A percentile compares a stretch with the other conserved stretches of the same genome.
Conservation (phyloP, 495 filamentous ascomycete species). For the Patellaria atrata region DNA sequence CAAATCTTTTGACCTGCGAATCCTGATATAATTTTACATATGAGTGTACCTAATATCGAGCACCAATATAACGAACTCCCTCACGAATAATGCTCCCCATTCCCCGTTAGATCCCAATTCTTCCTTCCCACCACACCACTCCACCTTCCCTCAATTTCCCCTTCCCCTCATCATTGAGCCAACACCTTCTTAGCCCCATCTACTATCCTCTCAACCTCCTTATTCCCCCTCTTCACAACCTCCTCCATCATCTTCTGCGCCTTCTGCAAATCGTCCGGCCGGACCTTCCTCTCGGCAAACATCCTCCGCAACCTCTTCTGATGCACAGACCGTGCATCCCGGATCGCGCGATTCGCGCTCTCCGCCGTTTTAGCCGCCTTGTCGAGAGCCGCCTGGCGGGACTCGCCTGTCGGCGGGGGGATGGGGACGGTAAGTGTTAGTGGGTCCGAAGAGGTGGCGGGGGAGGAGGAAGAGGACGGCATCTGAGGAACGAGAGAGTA, state of each 20-base stretch:
- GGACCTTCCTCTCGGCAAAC: slow-evolving; percentile 38
- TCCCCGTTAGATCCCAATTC: no score
- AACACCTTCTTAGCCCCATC: slow-evolving; percentile 48
- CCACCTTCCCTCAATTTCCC: no score
- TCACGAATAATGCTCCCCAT: no score
- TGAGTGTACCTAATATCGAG: no score
- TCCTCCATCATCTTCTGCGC: slow-evolving; percentile 51
- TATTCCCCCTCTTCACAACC: slow-evolving; percentile 52
- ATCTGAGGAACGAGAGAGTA: slow-evolving; percentile 58
- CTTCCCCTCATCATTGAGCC: slow-evolving; percentile 26
- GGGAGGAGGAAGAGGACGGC: slow-evolving; percentile 49
- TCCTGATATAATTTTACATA: no score
- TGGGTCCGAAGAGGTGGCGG: no score
- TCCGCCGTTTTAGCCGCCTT: slow-evolving; percentile 48
- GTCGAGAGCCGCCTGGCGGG: slow-evolving; percentile 37
- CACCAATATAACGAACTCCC: no score
- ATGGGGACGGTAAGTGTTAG: slow-evolving; percentile 58
- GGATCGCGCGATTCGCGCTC: slow-evolving; percentile 37
- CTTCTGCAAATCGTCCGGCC: slow-evolving; percentile 53
- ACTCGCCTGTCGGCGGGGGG: slow-evolving; percentile 53
- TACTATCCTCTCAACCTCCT: slow-evolving; percentile 51
- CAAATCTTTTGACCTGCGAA: no score
- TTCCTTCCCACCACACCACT: no score
- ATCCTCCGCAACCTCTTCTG: slow-evolving; percentile 51
- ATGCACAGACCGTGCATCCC: slow-evolving; percentile 41